These are phyloP conservation scores for Cubamyces sp. DNA, from an alignment of 768 basidiomycete genomes.

Conservation along the genomic window DNA sequence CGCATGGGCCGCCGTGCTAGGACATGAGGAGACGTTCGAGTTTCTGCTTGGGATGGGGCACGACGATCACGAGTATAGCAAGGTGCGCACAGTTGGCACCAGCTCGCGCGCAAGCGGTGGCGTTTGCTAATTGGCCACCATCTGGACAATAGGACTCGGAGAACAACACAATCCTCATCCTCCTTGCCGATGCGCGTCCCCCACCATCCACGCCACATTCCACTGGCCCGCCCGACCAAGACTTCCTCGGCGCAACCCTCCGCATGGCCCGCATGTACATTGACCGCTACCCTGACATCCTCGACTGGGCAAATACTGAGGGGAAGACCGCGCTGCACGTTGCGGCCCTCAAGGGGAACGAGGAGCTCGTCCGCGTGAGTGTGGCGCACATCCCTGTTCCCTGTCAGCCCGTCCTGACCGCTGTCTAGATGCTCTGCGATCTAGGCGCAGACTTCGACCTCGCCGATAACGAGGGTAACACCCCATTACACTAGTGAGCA, in stretches of 20 bases:
- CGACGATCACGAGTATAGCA: constrained; percentile 91
- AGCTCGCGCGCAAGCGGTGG: background rate
- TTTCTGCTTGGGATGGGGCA: constrained; percentile 85
- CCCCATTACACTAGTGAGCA: constrained; percentile 89
- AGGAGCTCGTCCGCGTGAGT: constrained; percentile 83
- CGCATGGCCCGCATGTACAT: constrained; percentile 89
- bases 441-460: constrained; percentile 89
- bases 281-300: constrained; percentile 82
- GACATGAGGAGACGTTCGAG: constrained; percentile 92
- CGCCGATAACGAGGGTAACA: constrained; percentile 90
- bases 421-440: constrained; percentile 77
- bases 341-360: constrained; percentile 86
- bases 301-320: constrained; percentile 91
- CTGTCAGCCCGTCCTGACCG: constrained; percentile 24
- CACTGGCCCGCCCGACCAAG: constrained; percentile 53
- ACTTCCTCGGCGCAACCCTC: constrained; percentile 71
- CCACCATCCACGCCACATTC: constrained; percentile 49
- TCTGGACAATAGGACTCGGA: constrained; percentile 71
- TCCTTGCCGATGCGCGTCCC: constrained; percentile 84
- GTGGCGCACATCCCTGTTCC: constrained; percentile 20
- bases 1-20: constrained; percentile 89
- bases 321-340: constrained; percentile 92
- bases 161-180: constrained; percentile 90
- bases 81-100: constrained; percentile 51
- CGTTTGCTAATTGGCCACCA: background rate